phyloP scores from a whole-genome alignment of 1,284 basidiomycete genomes.

The Apiotrichum laibachii region DNA sequence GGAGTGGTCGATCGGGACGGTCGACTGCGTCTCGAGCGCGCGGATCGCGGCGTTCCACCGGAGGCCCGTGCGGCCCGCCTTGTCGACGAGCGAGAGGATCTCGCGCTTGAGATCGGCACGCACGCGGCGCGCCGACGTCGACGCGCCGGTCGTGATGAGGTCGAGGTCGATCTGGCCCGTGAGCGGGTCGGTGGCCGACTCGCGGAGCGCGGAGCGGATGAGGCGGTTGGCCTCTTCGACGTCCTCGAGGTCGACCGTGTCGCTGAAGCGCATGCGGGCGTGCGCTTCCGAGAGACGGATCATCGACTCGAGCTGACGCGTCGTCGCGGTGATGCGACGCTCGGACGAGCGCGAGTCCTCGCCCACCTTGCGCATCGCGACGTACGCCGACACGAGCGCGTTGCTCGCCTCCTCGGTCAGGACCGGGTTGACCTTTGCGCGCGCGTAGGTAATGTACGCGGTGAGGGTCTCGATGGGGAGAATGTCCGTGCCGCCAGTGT shows the following conservation, averaged over 20 bases:
- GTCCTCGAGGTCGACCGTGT: constrained; percentile 77
- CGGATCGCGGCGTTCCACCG: constrained; percentile 76
- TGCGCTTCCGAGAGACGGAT: constrained; percentile 97
- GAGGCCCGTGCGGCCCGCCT: constrained; percentile 62
- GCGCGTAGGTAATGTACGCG: constrained; percentile 90
- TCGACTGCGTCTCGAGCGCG: constrained; percentile 72
- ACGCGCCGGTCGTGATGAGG: constrained; percentile 89
- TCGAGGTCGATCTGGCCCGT: constrained; percentile 93
- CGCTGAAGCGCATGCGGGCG: constrained; percentile 88
- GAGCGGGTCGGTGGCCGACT: constrained; percentile 87
- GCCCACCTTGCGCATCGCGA: constrained; percentile 89
- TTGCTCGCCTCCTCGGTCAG: constrained; percentile 81
- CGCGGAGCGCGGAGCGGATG: constrained; percentile 93
- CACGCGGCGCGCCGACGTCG: constrained; percentile 74
- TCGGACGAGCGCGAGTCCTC: constrained; percentile 82
- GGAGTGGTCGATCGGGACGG: constrained; percentile 66
- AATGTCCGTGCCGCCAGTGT: constrained; percentile 67
- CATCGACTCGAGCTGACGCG: constrained; percentile 94
- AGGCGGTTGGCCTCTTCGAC: constrained; percentile 87
- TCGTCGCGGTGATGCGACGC: constrained; percentile 95
- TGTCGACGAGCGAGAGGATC: constrained; percentile 63
- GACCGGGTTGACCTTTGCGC: constrained; percentile 82
- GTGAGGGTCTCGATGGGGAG: constrained; percentile 84
- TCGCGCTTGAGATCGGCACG: constrained; percentile 81
- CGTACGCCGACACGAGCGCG: constrained; percentile 84